Conservation (phyloP, 2,329 filamentous ascomycete species). For the Dactylonectria estremocensis region DNA sequence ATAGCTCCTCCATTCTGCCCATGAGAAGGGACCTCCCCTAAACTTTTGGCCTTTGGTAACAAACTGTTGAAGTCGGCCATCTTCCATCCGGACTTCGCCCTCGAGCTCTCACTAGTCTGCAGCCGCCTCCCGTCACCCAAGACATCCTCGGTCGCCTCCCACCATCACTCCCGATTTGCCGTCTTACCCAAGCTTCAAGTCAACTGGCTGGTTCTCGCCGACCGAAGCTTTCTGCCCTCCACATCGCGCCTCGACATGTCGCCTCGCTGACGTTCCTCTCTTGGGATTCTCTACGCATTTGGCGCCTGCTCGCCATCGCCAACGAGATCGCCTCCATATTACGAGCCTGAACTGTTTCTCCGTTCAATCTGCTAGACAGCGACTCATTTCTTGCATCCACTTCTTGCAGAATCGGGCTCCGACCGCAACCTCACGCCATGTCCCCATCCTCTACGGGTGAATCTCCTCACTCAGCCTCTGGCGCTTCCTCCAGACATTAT, state of each 20-base stretch:
- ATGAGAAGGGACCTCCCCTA: conserved; percentile 24
- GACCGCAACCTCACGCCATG: conserved; percentile 57
- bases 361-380: conserved; percentile 18
- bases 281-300: conserved; percentile 23
- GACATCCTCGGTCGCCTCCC: neutral
- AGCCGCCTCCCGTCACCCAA: neutral
- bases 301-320: conserved; percentile 19
- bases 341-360: conserved; percentile 12
- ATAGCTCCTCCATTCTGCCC: conserved; percentile 45
- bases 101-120: neutral
- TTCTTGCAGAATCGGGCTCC: conserved; percentile 39
- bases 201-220: conserved; percentile 37
- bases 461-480: conserved; percentile 63
- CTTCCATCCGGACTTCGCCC: neutral
- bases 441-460: conserved; percentile 69
- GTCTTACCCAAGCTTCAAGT: conserved; percentile 28
- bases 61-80: conserved; percentile 11
- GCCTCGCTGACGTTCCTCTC: conserved; percentile 35
- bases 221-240: conserved; percentile 29
- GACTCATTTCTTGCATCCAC: conserved; percentile 34
- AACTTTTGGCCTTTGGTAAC: conserved; percentile 16
- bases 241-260: conserved; percentile 39
- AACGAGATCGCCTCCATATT: conserved; percentile 7
- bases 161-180: conserved; percentile 14
- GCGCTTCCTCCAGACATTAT: conserved; percentile 59